These are phyloP conservation scores for Toxicodendron radicans DNA, from an alignment of 345 rosid species.

Conservation along the genomic window DNA sequence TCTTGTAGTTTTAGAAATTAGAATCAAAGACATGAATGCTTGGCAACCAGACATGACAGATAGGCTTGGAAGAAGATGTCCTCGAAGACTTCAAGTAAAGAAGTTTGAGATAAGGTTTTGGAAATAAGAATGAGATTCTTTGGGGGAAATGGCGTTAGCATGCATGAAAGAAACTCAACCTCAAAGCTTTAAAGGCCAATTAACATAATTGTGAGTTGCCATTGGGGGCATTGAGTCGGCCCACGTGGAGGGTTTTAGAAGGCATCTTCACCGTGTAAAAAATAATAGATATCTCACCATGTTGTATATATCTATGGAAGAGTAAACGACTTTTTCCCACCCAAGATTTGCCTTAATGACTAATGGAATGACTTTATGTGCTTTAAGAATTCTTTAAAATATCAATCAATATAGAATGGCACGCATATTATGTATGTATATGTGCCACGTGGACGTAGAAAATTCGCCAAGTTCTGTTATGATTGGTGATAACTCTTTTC, in stretches of 20 bases:
- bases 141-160: not conserved
- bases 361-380: not conserved
- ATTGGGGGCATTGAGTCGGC: conserved; percentile 1
- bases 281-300: not conserved
- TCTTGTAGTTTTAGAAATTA: not conserved
- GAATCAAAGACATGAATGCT: not conserved
- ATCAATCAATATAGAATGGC: no score
- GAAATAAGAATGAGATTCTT: conserved; percentile 2
- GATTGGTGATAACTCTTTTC: no score
- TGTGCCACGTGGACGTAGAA: no score
- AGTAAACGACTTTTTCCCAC: no score
- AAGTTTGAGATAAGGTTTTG: not conserved
- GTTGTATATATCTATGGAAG: not conserved
- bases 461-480: no score
- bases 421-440: no score
- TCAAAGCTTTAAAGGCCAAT: not conserved
- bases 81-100: not conserved
- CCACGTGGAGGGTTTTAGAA: not conserved
- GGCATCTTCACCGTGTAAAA: not conserved
- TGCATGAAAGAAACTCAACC: not conserved
- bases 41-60: conserved; percentile 15
- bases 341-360: no score
- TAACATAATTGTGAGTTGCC: not conserved
- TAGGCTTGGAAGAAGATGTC: conserved; percentile 11
- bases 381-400: not conserved